Conservation (phyloP, 2,329 filamentous ascomycete genomes). For the Botryotinia calthae region DNA sequence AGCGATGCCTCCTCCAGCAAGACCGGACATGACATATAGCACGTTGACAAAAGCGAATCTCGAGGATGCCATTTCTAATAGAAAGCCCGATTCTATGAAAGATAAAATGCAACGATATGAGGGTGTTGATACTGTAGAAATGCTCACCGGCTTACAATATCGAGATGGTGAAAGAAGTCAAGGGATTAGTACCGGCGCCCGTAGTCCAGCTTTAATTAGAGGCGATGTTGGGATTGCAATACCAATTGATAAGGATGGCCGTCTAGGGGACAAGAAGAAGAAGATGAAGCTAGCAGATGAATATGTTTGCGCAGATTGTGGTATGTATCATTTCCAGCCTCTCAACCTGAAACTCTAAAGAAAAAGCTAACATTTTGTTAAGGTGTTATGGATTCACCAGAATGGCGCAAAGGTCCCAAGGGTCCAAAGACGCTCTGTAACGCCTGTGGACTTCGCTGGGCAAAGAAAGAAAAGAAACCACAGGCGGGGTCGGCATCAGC, state of each 20-base stretch:
- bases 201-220: conserved; percentile 75
- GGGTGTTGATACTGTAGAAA: conserved; percentile 81
- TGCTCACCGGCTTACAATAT: conserved; percentile 86
- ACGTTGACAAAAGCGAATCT: conserved; percentile 77
- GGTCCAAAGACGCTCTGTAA: conserved; percentile 96
- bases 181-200: conserved; percentile 83
- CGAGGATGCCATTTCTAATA: conserved; percentile 66
- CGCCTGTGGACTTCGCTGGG: conserved; percentile 78
- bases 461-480: conserved; percentile 78
- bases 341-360: not conserved
- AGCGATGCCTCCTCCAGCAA: conserved; percentile 65
- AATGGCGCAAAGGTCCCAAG: conserved; percentile 92
- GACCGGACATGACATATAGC: conserved; percentile 59
- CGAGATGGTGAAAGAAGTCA: conserved; percentile 83
- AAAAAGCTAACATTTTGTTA: conserved; percentile 18
- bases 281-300: conserved; percentile 82
- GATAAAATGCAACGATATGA: conserved; percentile 86
- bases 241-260: conserved; percentile 71
- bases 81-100: conserved; percentile 69
- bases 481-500: not conserved
- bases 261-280: conserved; percentile 75
- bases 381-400: conserved; percentile 85
- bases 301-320: conserved; percentile 94
- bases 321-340: conserved; percentile 45
- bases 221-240: conserved; percentile 87